Evolutionary conservation across 1,139 yeast species (phyloP).

Genomic region (Geotrichum australiense): DNA sequence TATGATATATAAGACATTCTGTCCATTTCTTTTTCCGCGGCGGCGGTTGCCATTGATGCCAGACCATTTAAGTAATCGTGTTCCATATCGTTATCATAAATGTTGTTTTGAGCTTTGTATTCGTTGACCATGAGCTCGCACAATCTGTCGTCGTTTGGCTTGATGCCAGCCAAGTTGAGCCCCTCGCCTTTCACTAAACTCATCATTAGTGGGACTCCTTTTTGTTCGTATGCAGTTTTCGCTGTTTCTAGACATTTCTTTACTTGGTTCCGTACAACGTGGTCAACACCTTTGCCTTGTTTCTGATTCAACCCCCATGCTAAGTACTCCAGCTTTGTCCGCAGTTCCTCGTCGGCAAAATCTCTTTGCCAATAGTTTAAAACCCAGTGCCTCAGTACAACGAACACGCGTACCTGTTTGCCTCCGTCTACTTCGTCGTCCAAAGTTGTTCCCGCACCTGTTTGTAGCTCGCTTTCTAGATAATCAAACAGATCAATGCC

Average conservation of each 20-base stretch:
- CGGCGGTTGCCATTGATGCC: too few relatives aligned
- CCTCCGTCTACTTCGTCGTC: not conserved
- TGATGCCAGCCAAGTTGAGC: not conserved
- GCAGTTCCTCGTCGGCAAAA: not conserved
- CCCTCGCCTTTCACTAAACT: not conserved
- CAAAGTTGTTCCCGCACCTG: not conserved
- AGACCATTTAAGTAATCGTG: too few relatives aligned
- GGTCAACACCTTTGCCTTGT: not conserved
- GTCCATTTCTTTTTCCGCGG: too few relatives aligned
- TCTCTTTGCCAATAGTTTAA: conserved; percentile 3
- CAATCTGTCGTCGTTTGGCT: not conserved
- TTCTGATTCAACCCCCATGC: too few relatives aligned
- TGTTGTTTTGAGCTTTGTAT: not conserved
- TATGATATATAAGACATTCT: conserved; percentile 1
- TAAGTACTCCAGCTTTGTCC: not conserved
- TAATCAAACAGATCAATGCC: not conserved
- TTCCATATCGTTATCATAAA: too few relatives aligned
- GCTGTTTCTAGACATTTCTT: not conserved
- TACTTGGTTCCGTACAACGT: not conserved
- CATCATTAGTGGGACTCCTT: not conserved
- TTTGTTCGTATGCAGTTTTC: not conserved
- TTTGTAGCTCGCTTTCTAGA: not conserved
- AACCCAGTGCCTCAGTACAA: conserved; percentile 1
- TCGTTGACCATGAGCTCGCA: not conserved
- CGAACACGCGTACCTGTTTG: not conserved